These are phyloP conservation scores for Themeda triandra DNA, from an alignment of 176 grass and related monocot genomes.

Conservation along the genomic window DNA sequence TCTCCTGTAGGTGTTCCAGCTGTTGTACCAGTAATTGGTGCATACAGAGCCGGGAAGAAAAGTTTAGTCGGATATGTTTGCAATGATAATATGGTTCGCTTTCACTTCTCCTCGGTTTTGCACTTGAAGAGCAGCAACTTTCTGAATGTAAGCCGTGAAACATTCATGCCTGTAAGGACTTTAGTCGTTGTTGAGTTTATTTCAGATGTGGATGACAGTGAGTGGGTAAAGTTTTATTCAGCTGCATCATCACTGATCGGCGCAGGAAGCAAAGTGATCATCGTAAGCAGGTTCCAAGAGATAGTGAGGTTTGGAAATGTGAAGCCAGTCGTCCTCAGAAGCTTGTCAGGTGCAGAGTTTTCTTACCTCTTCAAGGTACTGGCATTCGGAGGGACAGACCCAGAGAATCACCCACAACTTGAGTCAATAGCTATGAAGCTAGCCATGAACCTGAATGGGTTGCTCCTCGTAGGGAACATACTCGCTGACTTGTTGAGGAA, in stretches of 20 bases:
- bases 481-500: neutral
- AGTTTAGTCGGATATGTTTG: neutral
- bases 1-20: neutral
- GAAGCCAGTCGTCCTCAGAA: neutral
- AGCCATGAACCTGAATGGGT: neutral
- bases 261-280: neutral
- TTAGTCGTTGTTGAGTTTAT: neutral
- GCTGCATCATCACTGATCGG: neutral
- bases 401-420: neutral
- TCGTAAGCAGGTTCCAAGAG: neutral
- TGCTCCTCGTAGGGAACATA: neutral
- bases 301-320: neutral
- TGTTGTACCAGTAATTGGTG: neutral
- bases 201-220: neutral
- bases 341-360: neutral
- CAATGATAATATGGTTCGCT: neutral
- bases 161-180: neutral
- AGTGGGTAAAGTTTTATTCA: conserved; percentile 10
- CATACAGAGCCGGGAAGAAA: neutral
- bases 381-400: neutral
- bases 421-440: neutral
- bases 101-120: neutral
- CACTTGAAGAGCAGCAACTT: neutral
- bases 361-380: neutral
- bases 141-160: neutral